Evolutionary conservation across 768 basidiomycete genomes (phyloP), one percentile per base, ranked within the genome.

Genomic region (Cystofilobasidium bisporidii): DNA sequence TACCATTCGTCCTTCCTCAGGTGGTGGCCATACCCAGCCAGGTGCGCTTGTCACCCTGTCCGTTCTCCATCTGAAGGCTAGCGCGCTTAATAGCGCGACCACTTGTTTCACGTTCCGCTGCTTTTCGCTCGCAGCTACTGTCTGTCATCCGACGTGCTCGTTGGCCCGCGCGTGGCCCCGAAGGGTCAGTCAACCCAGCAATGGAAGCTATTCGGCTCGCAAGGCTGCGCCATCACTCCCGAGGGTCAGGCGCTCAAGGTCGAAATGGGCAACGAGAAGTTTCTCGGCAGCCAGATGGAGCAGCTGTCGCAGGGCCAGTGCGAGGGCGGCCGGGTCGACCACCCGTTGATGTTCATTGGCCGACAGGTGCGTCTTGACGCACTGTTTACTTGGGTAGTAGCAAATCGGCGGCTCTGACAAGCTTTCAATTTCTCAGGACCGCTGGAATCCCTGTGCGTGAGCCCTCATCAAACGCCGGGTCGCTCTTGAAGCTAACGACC

Each of bases 401-500:
- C n/a, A n/a, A n/a, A n/a, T 41, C 40, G 9, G 9, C 17, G 43
- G 18, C 5, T 5, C 17, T 43, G 20, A 43, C 43, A 17, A 11
- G 43, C 43, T 22, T 43, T 43, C 14, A 8, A 3, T 43, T 17
- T 43, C 43, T 8, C 53, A 56, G n/a, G 53, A 56, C 18, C 26
- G 20, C 9, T 56, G 53, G 53, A 56, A 56, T 32, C 53, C 53
- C 12, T 56, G 53, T 56, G 53, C 53, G 53, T 43, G 17, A 5
- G 43, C 43, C 20, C 17, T 47, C 45, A n/a, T n/a, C n/a, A n/a
- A n/a, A n/a, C n/a, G n/a, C n/a, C n/a, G n/a, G n/a, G n/a, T n/a
- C n/a, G n/a, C n/a, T n/a, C n/a, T n/a, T n/a, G n/a, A n/a, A n/a
- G n/a, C n/a, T n/a, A n/a, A n/a, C n/a, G n/a, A 47, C 45, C 45